Evolutionary conservation across 441 rosid species (phyloP), one percentile per base, ranked within the genome.

Genomic region (Populus hybrid): DNA sequence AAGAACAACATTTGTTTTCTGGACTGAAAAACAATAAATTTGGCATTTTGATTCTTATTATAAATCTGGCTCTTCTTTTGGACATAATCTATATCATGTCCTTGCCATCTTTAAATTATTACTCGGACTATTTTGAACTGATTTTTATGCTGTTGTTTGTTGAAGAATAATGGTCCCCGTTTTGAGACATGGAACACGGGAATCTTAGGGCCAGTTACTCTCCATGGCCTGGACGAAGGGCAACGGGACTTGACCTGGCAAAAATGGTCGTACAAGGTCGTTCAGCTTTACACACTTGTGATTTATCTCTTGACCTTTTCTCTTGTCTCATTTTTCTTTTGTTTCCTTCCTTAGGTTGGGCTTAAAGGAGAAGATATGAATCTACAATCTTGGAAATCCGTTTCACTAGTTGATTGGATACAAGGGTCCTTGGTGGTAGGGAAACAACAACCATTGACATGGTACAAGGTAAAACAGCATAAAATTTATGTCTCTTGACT

Each of bases 211-310:
- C 88, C 90, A 28, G 92, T 91, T 42, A 46, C 74, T 28, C 77
- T 91, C 46, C 78, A 80, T 12, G 93, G 95, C 28, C 87, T 91
- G 20, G 85, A 86, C 79, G 79, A 79, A 4, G 92, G 92, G 57
- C 78, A 85, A 40, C 85, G 73, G 67, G 95, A 90, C 77, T 84
- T 91, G 82, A 83, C 91, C 14, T 84, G 89, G 89, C 90, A 89
- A 72, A 86, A 86, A 84, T 91, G 96, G 94, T 85, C 91, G 11
- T 88, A 91, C 75, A 85, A 85, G 93, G 93, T 91, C 23, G 46
- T 12, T 50, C 28, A 10, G 61, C n/a, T 6, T 6, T 53, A 18
- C 61, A 16, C 61, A 18, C 2, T 18, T 53, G n/a, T 53, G n/a
- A 53, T 16, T 53, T 53, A 53, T 53, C 61, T 53, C 61, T 2